Base-by-base conservation (phyloP, 805 yeast genomes). In the Candida takata region DNA sequence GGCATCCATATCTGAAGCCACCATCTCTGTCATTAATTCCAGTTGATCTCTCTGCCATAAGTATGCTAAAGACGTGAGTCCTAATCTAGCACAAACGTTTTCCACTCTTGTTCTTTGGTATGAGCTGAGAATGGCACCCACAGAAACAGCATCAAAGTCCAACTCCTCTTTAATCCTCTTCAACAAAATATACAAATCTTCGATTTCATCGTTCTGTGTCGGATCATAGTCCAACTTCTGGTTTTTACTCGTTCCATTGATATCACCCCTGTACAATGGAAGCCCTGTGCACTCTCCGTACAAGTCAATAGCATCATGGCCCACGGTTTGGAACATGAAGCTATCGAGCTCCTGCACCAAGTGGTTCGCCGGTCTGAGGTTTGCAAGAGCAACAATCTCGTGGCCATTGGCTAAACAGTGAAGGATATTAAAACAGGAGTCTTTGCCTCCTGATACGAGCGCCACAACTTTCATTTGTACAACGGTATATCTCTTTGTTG, bases 311-410 rank as follows among this genome's bases (percentile, higher is more conserved):
- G 83, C 74, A 43, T 82, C 84, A 57, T 84, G 92, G 0, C 98
- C 98, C 7, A 92, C 97, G 0, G 98, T 92, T 60, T 92, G 98
- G 58, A 84, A 92, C 98, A 92, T 92, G 54, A 81, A 90, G 36
- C 95, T 84, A 56, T 92, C 97, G 36, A 92, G 62, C 57, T 92
- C 98, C 46, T 77, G 80, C 18, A 60, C 54, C 5, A 46, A 33
- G 16, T 66, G 50, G 24, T 55, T 58, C 1, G 69, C 67, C 1
- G 96, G 96, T 49, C 77, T 75, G 42, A 92, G 58, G 51, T 92
- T 92, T 0, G 87, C 97, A 31, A 90, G 59, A 1, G 95, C 96
- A 1, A 74, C 74, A 6, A 92, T 63, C 48, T 84, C 84, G 61
- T 92, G 98, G 11, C 94, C 95, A 35, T 83, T 76, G 3, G 72